Conservation (phyloP, 1,139 yeast genomes). For the Yarrowia galli region DNA sequence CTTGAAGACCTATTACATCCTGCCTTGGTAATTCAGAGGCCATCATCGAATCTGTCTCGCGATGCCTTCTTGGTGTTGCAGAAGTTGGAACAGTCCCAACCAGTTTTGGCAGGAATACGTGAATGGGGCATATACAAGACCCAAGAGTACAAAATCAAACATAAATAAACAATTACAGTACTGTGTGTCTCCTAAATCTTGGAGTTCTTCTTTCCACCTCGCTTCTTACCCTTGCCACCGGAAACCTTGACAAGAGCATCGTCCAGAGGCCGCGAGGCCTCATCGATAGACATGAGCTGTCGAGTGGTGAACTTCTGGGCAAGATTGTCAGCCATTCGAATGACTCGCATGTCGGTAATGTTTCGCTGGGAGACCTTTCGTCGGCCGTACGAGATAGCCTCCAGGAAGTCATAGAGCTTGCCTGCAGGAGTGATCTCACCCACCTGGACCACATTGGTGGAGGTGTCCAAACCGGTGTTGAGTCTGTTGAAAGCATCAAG, state of each 20-base stretch:
- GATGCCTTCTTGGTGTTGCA: no score
- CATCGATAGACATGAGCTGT: slow-evolving; percentile 34
- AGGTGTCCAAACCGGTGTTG: slow-evolving; percentile 18
- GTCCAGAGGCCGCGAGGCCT: slow-evolving; percentile 34
- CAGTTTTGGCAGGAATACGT: not conserved
- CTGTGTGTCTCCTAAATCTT: slow-evolving; percentile 4
- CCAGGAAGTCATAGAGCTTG: slow-evolving; percentile 47
- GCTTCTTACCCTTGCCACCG: slow-evolving; percentile 11
- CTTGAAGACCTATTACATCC: no score
- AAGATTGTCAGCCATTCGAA: slow-evolving; percentile 27
- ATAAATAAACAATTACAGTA: slow-evolving; percentile 15
- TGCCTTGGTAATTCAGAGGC: no score
- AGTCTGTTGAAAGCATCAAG: slow-evolving; percentile 27
- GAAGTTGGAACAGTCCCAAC: no score
- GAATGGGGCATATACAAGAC: not conserved
- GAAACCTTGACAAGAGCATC: slow-evolving; percentile 32
- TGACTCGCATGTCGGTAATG: slow-evolving; percentile 35
- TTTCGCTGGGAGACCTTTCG: slow-evolving; percentile 45
- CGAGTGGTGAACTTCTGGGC: slow-evolving; percentile 35
- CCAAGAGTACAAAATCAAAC: not conserved
- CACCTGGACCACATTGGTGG: slow-evolving; percentile 21
- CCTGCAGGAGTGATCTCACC: slow-evolving; percentile 46
- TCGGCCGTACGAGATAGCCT: slow-evolving; percentile 48
- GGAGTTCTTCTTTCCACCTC: slow-evolving; percentile 24
- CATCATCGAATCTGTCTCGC: no score